A percentile compares a stretch with the other conserved stretches of the same genome.
phyloP scores from a whole-genome alignment of 306 rosid genomes.

The Cotoneaster glaucophyllus region DNA sequence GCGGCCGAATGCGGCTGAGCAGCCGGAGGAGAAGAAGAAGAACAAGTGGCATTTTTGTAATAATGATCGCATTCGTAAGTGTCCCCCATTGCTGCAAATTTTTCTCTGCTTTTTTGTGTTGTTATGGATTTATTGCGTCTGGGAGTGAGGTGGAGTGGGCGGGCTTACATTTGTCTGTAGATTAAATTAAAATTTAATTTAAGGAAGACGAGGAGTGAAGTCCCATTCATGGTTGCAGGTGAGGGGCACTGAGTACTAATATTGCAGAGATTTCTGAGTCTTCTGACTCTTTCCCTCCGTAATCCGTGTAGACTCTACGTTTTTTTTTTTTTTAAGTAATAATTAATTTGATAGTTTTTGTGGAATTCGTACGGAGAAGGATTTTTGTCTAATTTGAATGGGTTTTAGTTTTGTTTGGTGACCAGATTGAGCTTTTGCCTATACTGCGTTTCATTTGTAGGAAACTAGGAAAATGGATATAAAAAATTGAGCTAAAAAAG shows the following conservation, averaged over 20 bases:
- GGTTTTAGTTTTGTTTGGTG: background rate
- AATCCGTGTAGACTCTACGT: background rate
- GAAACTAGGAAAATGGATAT: too few relatives aligned
- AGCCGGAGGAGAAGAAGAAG: constrained; percentile 28
- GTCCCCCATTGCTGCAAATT: constrained; percentile 35
- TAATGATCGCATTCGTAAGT: constrained; percentile 22
- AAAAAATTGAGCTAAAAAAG: too few relatives aligned
- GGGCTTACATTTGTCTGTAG: background rate
- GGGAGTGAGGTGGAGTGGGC: background rate
- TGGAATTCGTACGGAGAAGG: too few relatives aligned
- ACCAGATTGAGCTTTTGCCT: background rate
- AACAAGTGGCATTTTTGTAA: constrained; percentile 21
- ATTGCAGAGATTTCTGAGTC: background rate
- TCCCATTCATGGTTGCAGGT: constrained; percentile 34
- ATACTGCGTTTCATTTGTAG: too few relatives aligned
- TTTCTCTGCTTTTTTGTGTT: background rate
- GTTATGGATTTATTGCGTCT: constrained; percentile 1
- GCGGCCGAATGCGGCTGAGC: constrained; percentile 34
- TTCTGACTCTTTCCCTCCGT: constrained; percentile 9
- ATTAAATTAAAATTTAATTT: background rate
- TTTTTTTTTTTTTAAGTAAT: too few relatives aligned
- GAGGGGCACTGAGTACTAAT: constrained; percentile 22
- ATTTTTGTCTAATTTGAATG: background rate
- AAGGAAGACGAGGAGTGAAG: background rate
- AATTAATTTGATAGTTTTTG: too few relatives aligned